Evolutionary conservation across 2,329 filamentous ascomycete genomes (phyloP).

Genomic region (Ascochyta rabiei): DNA sequence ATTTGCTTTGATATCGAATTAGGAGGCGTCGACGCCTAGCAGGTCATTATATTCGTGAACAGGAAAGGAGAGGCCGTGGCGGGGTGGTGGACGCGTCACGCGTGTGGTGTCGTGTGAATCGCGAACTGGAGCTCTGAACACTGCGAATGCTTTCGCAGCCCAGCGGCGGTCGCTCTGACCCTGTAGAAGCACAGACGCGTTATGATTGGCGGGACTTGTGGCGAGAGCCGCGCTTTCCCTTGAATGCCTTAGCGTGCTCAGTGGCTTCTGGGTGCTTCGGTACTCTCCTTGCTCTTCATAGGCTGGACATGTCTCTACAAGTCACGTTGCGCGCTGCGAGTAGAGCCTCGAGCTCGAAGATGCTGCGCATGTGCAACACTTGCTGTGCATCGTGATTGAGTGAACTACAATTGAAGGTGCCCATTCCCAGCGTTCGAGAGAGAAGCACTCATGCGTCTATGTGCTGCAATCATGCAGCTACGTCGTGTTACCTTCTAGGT

Average conservation of each 20-base stretch:
- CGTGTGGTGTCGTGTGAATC: slow-evolving; percentile 33
- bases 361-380: too few species aligned
- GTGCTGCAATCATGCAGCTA: too few species aligned
- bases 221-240: background rate
- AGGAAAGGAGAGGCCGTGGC: slow-evolving; percentile 29
- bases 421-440: too few species aligned
- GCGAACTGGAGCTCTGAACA: slow-evolving; percentile 33
- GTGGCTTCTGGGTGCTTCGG: slow-evolving; percentile 11
- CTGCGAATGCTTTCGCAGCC: slow-evolving; percentile 14
- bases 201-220: slow-evolving; percentile 2
- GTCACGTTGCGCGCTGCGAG: background rate
- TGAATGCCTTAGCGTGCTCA: background rate
- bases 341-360: background rate
- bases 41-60: slow-evolving; percentile 41
- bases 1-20: slow-evolving; percentile 29
- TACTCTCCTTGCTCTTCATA: background rate
- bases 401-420: too few species aligned
- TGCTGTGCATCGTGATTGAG: too few species aligned
- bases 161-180: slow-evolving; percentile 13
- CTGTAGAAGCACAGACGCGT: slow-evolving; percentile 1
- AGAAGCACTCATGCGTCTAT: too few species aligned
- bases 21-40: slow-evolving; percentile 25
- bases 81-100: slow-evolving; percentile 39
- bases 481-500: too few species aligned
- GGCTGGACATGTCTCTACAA: background rate